These are phyloP conservation scores for Hortaea werneckii DNA, from an alignment of 2,329 filamentous ascomycete genomes.

Conservation along the genomic window DNA sequence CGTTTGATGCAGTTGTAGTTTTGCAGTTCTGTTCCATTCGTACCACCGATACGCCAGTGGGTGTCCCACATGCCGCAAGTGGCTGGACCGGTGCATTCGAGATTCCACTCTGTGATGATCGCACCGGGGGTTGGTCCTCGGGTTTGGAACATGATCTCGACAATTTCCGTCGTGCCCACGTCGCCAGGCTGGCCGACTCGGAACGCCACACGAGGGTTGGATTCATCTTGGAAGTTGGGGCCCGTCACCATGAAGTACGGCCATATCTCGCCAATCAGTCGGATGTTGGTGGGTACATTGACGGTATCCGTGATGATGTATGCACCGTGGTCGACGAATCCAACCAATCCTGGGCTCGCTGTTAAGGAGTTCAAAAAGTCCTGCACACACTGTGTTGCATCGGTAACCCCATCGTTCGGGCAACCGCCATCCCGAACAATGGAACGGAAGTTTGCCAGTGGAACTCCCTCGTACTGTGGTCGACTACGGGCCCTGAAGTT, in stretches of 20 bases:
- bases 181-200: constrained; percentile 71
- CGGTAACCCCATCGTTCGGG: constrained; percentile 72
- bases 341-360: constrained; percentile 42
- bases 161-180: constrained; percentile 70
- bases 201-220: constrained; percentile 68
- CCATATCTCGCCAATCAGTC: constrained; percentile 47
- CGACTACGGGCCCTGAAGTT: constrained; percentile 71
- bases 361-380: constrained; percentile 53
- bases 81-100: constrained; percentile 55
- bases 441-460: constrained; percentile 63
- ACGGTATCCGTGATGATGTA: constrained; percentile 49
- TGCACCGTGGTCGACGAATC: constrained; percentile 55
- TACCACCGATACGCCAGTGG: constrained; percentile 63
- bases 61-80: constrained; percentile 81
- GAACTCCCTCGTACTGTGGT: constrained; percentile 69
- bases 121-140: constrained; percentile 72
- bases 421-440: constrained; percentile 40
- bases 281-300: constrained; percentile 38
- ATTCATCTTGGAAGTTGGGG: constrained; percentile 57
- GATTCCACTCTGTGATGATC: constrained; percentile 84
- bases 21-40: constrained; percentile 52
- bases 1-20: constrained; percentile 69
- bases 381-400: constrained; percentile 80
- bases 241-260: constrained; percentile 63
- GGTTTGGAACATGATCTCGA: constrained; percentile 76